Conservation (phyloP, 2,329 filamentous ascomycete genomes). For the Ilyonectria robusta region DNA sequence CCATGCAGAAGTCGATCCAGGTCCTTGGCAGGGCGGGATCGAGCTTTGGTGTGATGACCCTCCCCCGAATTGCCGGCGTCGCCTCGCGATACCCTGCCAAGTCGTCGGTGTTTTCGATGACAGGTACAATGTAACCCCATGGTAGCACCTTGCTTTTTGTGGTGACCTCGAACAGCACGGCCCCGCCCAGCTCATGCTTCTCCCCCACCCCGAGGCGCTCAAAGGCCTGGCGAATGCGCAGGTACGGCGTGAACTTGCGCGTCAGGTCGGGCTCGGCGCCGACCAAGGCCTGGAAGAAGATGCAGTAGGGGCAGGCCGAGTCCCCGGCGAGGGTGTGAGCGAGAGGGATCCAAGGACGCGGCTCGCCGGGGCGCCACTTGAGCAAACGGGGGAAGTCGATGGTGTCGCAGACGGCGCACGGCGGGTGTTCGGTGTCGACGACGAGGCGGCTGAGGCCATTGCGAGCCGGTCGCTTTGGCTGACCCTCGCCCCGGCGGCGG, state of each 20-base stretch:
- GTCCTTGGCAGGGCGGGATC: constrained; percentile 49
- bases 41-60: constrained; percentile 50
- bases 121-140: constrained; percentile 55
- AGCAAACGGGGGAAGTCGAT: constrained; percentile 55
- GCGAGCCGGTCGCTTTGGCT: constrained; percentile 43
- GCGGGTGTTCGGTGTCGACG: constrained; percentile 45
- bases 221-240: constrained; percentile 56
- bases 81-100: constrained; percentile 41
- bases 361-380: constrained; percentile 54
- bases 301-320: constrained; percentile 55
- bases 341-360: constrained; percentile 55
- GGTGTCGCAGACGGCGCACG: constrained; percentile 52
- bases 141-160: constrained; percentile 54
- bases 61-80: constrained; percentile 48
- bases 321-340: constrained; percentile 50
- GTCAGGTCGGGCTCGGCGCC: constrained; percentile 47
- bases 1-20: constrained; percentile 55
- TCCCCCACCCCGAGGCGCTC: constrained; percentile 55
- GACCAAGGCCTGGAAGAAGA: constrained; percentile 55
- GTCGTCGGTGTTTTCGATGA: constrained; percentile 45
- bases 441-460: constrained; percentile 49
- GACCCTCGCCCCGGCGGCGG: constrained; percentile 40
- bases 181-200: constrained; percentile 54
- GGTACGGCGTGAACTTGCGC: constrained; percentile 55
- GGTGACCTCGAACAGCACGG: constrained; percentile 55